Percentiles rank a stretch among this genome's conserved stretches.
Conservation (phyloP, 2,329 filamentous ascomycete genomes). For the Alternaria metachromatica region DNA sequence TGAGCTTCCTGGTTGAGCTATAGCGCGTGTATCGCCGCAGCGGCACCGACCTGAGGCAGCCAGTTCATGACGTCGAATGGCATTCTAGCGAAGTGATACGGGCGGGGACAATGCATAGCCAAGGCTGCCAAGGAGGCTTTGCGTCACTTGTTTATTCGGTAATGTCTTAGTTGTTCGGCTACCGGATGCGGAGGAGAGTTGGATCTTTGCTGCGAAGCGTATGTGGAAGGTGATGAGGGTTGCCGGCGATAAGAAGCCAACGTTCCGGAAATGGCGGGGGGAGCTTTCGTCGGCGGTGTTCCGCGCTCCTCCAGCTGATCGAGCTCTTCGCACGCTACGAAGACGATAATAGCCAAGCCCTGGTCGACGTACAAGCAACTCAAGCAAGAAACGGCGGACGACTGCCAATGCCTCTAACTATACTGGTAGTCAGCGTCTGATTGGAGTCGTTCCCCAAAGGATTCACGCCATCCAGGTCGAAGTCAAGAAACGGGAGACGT, state of each 20-base stretch:
- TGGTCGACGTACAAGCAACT: neutral
- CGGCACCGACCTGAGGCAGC: constrained; percentile 10
- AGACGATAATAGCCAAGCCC: neutral
- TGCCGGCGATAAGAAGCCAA: neutral
- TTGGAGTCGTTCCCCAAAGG: neutral
- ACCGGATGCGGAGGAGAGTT: neutral
- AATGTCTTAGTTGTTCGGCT: neutral
- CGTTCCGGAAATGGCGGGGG: neutral
- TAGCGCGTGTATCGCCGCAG: constrained; percentile 21
- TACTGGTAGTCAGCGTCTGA: neutral
- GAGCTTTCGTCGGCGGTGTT: neutral
- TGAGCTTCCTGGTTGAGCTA: constrained; percentile 35
- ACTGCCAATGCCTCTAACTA: neutral
- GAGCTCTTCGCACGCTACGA: neutral
- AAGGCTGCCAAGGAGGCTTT: constrained; percentile 28
- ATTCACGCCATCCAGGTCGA: neutral
- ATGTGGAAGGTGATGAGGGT: constrained; percentile 13
- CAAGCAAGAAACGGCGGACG: neutral
- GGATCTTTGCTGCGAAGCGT: neutral
- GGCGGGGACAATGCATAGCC: constrained; percentile 28
- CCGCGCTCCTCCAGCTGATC: neutral
- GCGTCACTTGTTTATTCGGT: constrained; percentile 6
- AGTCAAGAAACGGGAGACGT: neutral
- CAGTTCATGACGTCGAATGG: constrained; percentile 25
- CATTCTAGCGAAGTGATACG: constrained; percentile 8